Evolutionary conservation across 148 eudicot species (phyloP).

Genomic region (Camellia japonica): DNA sequence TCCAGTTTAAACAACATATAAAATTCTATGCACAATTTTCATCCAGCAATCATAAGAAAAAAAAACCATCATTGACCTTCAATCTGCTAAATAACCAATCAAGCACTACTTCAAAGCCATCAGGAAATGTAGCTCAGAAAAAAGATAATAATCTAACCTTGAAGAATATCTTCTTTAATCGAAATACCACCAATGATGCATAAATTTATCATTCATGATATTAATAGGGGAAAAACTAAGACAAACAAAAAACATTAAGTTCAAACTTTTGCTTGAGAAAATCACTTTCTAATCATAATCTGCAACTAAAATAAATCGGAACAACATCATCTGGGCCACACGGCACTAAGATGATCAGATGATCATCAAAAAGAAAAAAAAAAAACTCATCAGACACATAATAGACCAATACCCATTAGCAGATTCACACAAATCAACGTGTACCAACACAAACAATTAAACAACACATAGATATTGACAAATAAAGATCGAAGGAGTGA

Average conservation of each 20-base stretch:
- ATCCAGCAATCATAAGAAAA: not conserved
- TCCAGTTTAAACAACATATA: not conserved
- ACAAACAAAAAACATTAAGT: not conserved
- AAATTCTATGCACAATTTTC: not conserved
- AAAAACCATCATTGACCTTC: not conserved
- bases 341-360: not conserved
- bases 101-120: conserved; percentile 3
- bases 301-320: not conserved
- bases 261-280: not conserved
- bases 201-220: not conserved
- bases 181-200: not conserved
- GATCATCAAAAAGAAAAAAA: not conserved
- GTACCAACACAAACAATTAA: not conserved
- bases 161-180: not conserved
- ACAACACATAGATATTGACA: not conserved
- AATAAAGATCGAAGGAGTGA: not conserved
- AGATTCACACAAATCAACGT: conserved; percentile 15
- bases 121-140: not conserved
- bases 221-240: not conserved
- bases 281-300: not conserved
- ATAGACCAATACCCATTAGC: conserved; percentile 15
- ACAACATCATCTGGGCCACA: not conserved
- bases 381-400: not conserved
- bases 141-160: not conserved
- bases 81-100: not conserved